Conservation (phyloP, 805 yeast species). For the Candida sakaeoensis region DNA sequence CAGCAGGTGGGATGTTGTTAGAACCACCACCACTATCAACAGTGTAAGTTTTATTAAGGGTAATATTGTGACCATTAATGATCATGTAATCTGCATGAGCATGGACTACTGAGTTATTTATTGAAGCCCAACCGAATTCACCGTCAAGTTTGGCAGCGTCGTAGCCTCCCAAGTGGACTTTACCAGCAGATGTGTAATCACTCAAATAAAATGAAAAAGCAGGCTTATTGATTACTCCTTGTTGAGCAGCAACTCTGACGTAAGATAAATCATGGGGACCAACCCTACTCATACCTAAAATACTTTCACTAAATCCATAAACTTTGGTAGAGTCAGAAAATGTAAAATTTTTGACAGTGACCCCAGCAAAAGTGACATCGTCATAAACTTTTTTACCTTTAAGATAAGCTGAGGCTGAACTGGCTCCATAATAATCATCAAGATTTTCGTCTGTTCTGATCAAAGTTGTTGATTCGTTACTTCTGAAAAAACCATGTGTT, state of each 20-base stretch:
- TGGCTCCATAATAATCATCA: not conserved
- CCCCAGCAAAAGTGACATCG: slow-evolving; percentile 10
- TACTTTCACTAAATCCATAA: not conserved
- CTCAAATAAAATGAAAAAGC: slow-evolving; percentile 2
- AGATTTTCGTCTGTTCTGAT: not conserved
- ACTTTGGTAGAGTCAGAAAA: not conserved
- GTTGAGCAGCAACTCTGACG: not conserved
- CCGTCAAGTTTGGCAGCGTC: slow-evolving; percentile 1
- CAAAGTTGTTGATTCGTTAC: slow-evolving; percentile 1
- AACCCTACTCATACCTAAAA: slow-evolving; percentile 1
- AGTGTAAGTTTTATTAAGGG: not conserved
- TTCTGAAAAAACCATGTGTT: not conserved
- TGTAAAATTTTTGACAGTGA: not conserved
- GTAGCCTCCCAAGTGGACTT: slow-evolving; percentile 3
- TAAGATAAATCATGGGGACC: not conserved
- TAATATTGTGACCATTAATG: slow-evolving; percentile 1
- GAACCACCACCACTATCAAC: not conserved
- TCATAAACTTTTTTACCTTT: slow-evolving; percentile 16
- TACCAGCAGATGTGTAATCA: not conserved
- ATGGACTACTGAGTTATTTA: not conserved
- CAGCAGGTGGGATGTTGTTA: not conserved
- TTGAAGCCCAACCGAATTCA: slow-evolving; percentile 2
- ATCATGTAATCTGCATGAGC: slow-evolving; percentile 2
- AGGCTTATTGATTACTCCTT: slow-evolving; percentile 3
- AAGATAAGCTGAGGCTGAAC: not conserved